Conservation (phyloP, 2,329 filamentous ascomycete genomes). For the Neopestalotiopsis sp. region DNA sequence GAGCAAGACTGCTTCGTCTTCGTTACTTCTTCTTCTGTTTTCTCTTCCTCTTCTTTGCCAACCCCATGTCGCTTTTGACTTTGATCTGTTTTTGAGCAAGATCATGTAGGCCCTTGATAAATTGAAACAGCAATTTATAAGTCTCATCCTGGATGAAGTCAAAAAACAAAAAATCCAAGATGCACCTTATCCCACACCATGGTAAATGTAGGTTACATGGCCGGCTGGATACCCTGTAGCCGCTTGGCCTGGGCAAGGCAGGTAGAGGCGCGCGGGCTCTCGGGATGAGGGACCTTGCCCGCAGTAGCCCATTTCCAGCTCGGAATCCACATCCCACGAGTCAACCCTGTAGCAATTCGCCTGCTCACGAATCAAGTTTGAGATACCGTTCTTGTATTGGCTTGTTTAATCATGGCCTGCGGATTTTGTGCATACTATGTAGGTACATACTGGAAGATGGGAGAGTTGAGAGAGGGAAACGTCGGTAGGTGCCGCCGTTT, state of each 20-base stretch:
- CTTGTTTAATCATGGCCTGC: background rate
- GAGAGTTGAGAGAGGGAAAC: background rate
- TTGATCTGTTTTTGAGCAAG: background rate
- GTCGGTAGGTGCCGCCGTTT: background rate
- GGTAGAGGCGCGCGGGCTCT: background rate
- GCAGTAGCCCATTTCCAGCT: background rate
- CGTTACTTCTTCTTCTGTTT: too few species aligned
- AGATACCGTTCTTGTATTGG: background rate
- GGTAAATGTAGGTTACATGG: background rate
- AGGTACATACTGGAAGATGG: background rate
- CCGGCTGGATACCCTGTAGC: background rate
- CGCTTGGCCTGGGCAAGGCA: conserved; percentile 2
- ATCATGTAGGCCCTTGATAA: background rate
- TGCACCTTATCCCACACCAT: background rate
- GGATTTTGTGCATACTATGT: background rate
- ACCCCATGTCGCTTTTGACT: background rate
- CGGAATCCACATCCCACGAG: conserved; percentile 12
- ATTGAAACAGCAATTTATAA: conserved; percentile 2
- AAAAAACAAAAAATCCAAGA: background rate
- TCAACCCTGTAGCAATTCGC: background rate
- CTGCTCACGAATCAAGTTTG: conserved; percentile 7
- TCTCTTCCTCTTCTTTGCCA: background rate
- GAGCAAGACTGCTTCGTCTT: background rate
- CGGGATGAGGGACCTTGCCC: background rate
- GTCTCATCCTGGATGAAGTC: background rate